These are phyloP conservation scores for Agaricales sp. DNA, from an alignment of 1,284 basidiomycete species.

Conservation along the genomic window DNA sequence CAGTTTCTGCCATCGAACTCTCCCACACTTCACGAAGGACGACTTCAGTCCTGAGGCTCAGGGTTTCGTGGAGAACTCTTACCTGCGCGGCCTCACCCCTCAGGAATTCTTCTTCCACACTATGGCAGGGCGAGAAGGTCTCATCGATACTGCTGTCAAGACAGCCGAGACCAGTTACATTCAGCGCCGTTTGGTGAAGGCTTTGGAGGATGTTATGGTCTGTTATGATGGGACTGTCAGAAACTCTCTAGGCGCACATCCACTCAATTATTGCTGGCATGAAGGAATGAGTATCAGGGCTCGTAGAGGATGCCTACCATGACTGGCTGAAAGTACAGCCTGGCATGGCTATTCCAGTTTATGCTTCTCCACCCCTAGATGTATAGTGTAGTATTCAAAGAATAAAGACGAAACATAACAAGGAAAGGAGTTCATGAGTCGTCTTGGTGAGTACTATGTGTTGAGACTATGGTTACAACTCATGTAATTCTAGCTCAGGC, in stretches of 20 bases:
- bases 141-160: conserved; percentile 99
- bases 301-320: conserved; percentile 21
- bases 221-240: conserved; percentile 98
- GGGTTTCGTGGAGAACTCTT: conserved; percentile 99
- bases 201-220: conserved; percentile 95
- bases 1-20: conserved; percentile 92
- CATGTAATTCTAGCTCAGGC: no score
- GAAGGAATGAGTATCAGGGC: conserved; percentile 48
- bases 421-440: no score
- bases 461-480: no score
- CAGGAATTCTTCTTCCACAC: no score
- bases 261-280: conserved; percentile 76
- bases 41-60: conserved; percentile 98
- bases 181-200: conserved; percentile 96
- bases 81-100: conserved; percentile 91
- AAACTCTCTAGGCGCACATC: conserved; percentile 79
- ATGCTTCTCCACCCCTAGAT: no score
- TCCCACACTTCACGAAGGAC: conserved; percentile 98
- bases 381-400: no score
- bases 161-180: conserved; percentile 99
- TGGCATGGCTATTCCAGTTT: conserved; percentile 99
- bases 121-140: conserved; percentile 98
- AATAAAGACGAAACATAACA: no score
- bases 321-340: conserved; percentile 82
- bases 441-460: no score